Conservation (phyloP, 176 grass and related monocot species). For the Leersia perrieri region DNA sequence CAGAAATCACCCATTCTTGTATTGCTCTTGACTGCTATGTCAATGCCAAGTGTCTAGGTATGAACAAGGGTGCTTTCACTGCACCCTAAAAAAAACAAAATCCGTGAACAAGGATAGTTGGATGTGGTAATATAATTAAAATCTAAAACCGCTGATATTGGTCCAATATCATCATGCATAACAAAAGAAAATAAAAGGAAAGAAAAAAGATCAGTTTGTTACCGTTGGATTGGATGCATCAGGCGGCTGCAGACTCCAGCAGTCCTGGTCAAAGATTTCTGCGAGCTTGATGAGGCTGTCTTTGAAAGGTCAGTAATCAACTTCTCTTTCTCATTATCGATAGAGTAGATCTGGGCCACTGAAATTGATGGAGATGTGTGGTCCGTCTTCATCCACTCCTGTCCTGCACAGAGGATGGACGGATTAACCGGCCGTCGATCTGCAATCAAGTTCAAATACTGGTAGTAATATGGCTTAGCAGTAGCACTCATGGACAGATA, state of each 20-base stretch:
- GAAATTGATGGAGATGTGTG: not conserved
- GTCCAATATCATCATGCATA: not conserved
- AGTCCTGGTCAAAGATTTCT: not conserved
- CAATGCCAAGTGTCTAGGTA: too few relatives aligned
- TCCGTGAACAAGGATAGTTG: too few relatives aligned
- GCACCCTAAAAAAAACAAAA: too few relatives aligned
- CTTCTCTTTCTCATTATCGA: not conserved
- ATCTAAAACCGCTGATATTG: not conserved
- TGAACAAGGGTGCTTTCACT: too few relatives aligned
- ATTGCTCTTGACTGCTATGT: not conserved
- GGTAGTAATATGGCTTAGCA: not conserved
- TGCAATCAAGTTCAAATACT: too few relatives aligned
- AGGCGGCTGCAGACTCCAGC: not conserved
- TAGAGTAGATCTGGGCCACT: too few relatives aligned
- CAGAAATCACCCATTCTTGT: not conserved
- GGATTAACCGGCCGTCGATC: not conserved
- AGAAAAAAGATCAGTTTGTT: not conserved
- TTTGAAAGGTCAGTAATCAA: not conserved
- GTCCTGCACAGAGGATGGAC: not conserved
- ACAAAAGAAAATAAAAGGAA: too few relatives aligned
- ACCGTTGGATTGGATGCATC: not conserved
- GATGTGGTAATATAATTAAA: not conserved
- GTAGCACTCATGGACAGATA: not conserved
- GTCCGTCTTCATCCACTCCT: not conserved
- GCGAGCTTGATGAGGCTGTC: not conserved